phyloP scores from a whole-genome alignment of 441 rosid species.

The Pelargonium cotyledonis region DNA sequence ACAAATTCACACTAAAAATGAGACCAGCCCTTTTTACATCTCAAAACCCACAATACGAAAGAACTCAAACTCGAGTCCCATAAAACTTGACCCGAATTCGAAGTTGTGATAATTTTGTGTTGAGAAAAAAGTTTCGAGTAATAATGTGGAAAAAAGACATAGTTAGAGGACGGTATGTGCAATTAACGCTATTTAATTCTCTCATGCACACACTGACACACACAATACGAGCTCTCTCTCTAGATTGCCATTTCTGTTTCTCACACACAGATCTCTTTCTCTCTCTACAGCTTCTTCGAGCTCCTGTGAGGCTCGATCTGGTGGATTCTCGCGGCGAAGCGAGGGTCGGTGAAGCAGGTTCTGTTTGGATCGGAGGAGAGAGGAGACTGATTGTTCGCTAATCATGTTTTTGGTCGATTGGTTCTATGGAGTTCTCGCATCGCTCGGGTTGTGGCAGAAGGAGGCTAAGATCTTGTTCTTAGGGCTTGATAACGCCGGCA shows the following conservation, averaged over 20 bases:
- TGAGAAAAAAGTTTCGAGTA: too few species aligned
- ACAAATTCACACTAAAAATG: too few species aligned
- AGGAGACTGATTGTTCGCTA: background rate
- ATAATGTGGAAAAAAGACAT: too few species aligned
- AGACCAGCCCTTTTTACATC: too few species aligned
- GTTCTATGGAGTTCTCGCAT: background rate
- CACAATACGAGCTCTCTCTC: background rate
- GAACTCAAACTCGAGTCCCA: too few species aligned
- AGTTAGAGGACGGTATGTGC: too few species aligned
- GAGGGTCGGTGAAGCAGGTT: background rate
- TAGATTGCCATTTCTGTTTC: background rate
- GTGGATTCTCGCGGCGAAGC: background rate
- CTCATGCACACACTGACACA: background rate
- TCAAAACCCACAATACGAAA: too few species aligned
- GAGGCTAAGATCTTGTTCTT: constrained; percentile 6
- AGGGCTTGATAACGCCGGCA: background rate
- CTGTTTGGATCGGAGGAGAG: background rate
- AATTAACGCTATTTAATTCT: background rate
- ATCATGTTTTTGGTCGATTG: constrained; percentile 1
- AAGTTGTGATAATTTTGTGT: too few species aligned
- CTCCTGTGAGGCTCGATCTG: background rate
- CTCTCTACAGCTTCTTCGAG: constrained; percentile 1
- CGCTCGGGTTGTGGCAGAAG: constrained; percentile 5
- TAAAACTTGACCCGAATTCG: too few species aligned
- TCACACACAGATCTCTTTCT: background rate